Conservation (phyloP, 108 stramenopile species). For the Discostella pseudostelligera region DNA sequence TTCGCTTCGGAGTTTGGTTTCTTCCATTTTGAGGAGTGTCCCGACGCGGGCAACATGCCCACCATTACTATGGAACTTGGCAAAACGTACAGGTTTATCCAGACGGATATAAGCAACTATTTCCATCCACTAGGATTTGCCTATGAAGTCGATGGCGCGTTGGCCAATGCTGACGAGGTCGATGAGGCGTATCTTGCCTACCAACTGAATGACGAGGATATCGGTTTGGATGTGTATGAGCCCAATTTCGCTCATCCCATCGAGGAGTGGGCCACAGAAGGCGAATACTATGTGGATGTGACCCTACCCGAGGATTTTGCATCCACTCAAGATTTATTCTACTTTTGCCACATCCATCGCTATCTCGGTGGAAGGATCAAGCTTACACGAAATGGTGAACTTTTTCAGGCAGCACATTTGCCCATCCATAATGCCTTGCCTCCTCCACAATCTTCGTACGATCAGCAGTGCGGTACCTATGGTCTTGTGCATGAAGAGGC, state of each 20-base stretch:
- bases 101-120: conserved; percentile 52
- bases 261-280: conserved; percentile 60
- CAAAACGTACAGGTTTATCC: conserved; percentile 79
- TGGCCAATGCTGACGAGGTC: conserved; percentile 71
- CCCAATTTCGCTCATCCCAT: conserved; percentile 71
- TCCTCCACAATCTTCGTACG: conserved; percentile 40
- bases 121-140: conserved; percentile 89
- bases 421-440: conserved; percentile 17
- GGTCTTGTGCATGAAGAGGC: conserved; percentile 10
- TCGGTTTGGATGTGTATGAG: conserved; percentile 78
- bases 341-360: conserved; percentile 87
- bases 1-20: conserved; percentile 63
- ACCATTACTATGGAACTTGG: conserved; percentile 74
- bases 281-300: conserved; percentile 55
- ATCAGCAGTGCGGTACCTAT: conserved; percentile 77
- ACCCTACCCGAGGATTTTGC: conserved; percentile 44
- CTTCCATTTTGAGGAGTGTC: conserved; percentile 76
- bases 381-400: conserved; percentile 49
- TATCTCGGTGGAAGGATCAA: conserved; percentile 72
- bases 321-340: conserved; percentile 75
- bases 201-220: conserved; percentile 62
- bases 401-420: conserved; percentile 11
- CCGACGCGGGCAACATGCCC: conserved; percentile 46
- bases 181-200: conserved; percentile 59
- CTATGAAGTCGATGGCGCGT: conserved; percentile 83